Base-by-base conservation (phyloP, 2,329 filamentous ascomycete species). In the Emmonsia crescens region DNA sequence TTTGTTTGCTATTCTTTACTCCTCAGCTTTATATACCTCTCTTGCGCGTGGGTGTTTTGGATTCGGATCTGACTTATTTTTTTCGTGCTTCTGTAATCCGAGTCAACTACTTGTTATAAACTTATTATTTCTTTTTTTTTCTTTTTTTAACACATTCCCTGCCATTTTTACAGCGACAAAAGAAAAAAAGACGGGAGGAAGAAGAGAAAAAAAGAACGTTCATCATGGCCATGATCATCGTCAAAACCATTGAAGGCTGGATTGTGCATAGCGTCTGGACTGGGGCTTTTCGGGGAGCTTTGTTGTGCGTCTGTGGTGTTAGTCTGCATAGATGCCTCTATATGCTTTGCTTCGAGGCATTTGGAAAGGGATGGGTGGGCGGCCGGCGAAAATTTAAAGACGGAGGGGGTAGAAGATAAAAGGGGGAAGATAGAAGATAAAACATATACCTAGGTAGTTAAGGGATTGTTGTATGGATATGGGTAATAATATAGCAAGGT, bases 401-500 rank as follows among this genome's bases (percentile, higher is more conserved):
- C 24, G 27, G 14, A n/a, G 29, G 49, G 27, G 33, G 21, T n/a
- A 21, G 6, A 33, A 16, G 8, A 40, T 24, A 40, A 14, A 21
- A 9, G 31, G 21, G n/a, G 27, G n/a, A 36, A 38, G 12, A 33
- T 12, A 59, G 24, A 33, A 31, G 16, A 31, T 19, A 40, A 40
- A 40, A 29, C 14, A 27, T 48, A 48, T 27, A 44, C n/a, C 21
- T 48, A 38, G 33, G 52, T 40, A 21, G 10, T 24, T 16, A 56
- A 10, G 52, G 16, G 36, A 19, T 36, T 54, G 51, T 54, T 56
- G 54, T 56, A 21, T 56, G 54, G 54, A 52, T 31, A 52, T 42
- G 31, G 54, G 54, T 40, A 56, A 56, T 56, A 38, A 56, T 36
- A 36, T 24, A 56, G 54, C 54, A 40, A 56, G 54, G 54, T 56